Conservation (phyloP, 441 rosid genomes). For the Populus hybrid region DNA sequence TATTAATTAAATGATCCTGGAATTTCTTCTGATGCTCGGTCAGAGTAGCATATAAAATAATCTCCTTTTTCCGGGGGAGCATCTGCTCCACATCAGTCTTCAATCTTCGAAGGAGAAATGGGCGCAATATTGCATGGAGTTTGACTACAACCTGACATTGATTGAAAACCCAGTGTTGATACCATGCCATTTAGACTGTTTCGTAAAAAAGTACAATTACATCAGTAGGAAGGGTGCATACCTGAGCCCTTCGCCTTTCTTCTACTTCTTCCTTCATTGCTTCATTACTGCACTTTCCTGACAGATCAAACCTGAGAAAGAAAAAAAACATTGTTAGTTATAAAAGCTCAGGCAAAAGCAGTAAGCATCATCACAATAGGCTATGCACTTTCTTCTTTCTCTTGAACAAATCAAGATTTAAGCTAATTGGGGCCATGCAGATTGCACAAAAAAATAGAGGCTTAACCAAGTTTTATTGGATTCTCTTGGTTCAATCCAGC, state of each 20-base stretch:
- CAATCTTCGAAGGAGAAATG: slow-evolving; percentile 95
- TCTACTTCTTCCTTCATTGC: slow-evolving; percentile 58
- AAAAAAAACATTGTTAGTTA: slow-evolving; percentile 13
- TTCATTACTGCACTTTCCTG: slow-evolving; percentile 58
- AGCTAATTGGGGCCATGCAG: background rate
- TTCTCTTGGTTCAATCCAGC: background rate
- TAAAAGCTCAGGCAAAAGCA: background rate
- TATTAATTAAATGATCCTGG: slow-evolving; percentile 83
- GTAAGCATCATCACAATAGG: background rate
- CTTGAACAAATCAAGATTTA: background rate
- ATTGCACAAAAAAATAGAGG: background rate
- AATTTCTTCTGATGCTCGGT: slow-evolving; percentile 81
- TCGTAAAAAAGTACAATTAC: background rate
- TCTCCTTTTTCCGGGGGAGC: slow-evolving; percentile 95
- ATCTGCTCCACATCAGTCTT: slow-evolving; percentile 88
- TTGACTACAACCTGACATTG: slow-evolving; percentile 74
- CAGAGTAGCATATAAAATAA: slow-evolving; percentile 83
- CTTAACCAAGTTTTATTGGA: background rate
- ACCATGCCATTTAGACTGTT: background rate
- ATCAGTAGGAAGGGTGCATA: slow-evolving; percentile 19
- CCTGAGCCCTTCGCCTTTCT: slow-evolving; percentile 85
- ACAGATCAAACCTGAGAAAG: slow-evolving; percentile 79
- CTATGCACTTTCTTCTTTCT: background rate
- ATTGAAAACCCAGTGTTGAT: slow-evolving; percentile 10
- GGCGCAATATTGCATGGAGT: slow-evolving; percentile 92